Conservation (phyloP, 805 yeast species). For the Metschnikowia peoriensis region DNA sequence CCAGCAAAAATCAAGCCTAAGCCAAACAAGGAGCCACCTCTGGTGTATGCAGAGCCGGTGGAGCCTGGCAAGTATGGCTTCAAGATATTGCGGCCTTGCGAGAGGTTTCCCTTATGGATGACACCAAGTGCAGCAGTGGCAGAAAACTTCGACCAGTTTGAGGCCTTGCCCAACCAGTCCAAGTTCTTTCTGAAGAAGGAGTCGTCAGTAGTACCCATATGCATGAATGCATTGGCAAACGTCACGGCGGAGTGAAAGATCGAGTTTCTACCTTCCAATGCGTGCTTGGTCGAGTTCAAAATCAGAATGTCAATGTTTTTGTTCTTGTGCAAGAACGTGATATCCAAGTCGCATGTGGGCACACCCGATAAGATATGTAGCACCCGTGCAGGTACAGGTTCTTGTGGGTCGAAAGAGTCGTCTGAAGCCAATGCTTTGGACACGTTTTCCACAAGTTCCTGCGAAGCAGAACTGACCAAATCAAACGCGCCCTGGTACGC, state of each 20-base stretch:
- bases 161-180: constrained; percentile 97
- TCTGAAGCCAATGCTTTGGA: constrained; percentile 38
- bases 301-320: constrained; percentile 84
- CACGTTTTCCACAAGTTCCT: constrained; percentile 70
- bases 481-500: constrained; percentile 96
- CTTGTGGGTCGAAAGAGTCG: constrained; percentile 23
- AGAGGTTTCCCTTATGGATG: constrained; percentile 89
- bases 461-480: constrained; percentile 86
- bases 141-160: constrained; percentile 96
- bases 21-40: constrained; percentile 94
- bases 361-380: constrained; percentile 80
- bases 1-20: constrained; percentile 95
- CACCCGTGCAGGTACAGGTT: constrained; percentile 41
- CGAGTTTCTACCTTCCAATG: constrained; percentile 87
- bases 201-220: constrained; percentile 95
- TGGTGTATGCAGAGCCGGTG: constrained; percentile 79
- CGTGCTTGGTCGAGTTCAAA: constrained; percentile 74
- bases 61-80: constrained; percentile 88
- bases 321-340: constrained; percentile 82
- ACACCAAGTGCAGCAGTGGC: constrained; percentile 98
- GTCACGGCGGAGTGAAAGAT: constrained; percentile 95
- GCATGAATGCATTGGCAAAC: constrained; percentile 90
- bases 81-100: constrained; percentile 83
- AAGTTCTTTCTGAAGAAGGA: constrained; percentile 84
- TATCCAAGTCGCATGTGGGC: constrained; percentile 90